Evolutionary conservation across 352 stramenopile species (phyloP), one percentile per base, ranked within the genome.

Genomic region (Globisporangium lucens): DNA sequence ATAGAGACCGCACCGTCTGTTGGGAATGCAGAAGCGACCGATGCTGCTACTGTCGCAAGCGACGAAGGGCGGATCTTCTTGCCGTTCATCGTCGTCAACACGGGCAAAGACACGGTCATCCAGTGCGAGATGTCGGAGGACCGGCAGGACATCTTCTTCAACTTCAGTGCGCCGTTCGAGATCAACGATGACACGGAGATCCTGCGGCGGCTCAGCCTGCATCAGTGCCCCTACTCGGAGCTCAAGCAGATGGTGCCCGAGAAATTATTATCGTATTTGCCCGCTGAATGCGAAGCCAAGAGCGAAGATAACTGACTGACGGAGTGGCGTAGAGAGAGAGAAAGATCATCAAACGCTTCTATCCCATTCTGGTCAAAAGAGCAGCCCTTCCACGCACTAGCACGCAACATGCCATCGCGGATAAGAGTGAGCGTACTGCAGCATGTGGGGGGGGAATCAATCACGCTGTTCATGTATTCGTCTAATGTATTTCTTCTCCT

Each of bases 121-220:
- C 94, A 99, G 74, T 99, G 95, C 70, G 96, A 99, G 68, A 99
- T 99, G 95, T 95, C 87, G 12, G 89, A 96, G 71, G 93, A 99
- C 69, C 87, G 91, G 0, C 93, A 96, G 38, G 90, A 98, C 71
- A 97, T 99, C 41, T 98, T 97, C 71, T 99, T 99, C 82, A 98
- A 99, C 73, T 99, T 99, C 74, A 96, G 81, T 71, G 87, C 89
- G 52, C 91, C 95, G 43, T 99, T 99, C 78, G 95, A 99, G 78
- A 98, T 99, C 76, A 97, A 98, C 72, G 96, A 99, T 80, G 97
- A 99, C 76, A 98, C 97, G 67, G 96, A 98, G 51, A 98, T 99
- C 64, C 77, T 99, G 68, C 98, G 97, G 72, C 88, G 90, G 66
- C 80, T 99, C 49, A 89, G 91, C 55, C 79, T 99, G 75, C 90